Evolutionary conservation across 2,329 filamentous ascomycete genomes (phyloP).

Genomic region (Colletotrichum godetiae): DNA sequence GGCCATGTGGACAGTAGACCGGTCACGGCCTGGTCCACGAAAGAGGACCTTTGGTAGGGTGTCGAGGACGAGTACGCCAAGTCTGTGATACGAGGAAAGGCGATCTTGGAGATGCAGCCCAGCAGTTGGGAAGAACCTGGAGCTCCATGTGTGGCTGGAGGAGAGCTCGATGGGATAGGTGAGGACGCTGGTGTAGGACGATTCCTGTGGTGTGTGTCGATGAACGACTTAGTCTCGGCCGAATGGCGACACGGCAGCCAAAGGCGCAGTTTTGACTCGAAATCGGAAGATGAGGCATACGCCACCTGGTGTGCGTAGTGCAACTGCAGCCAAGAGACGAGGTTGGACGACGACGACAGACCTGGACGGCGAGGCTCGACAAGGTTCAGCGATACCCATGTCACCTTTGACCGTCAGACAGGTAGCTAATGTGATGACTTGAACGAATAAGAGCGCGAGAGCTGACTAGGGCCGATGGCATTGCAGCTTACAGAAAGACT

Average conservation of each 20-base stretch:
- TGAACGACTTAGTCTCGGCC: neutral
- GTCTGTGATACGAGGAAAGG: conserved; percentile 35
- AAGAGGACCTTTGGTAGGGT: neutral
- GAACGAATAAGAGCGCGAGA: conserved; percentile 9
- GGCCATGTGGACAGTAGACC: conserved; percentile 21
- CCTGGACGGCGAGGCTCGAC: neutral
- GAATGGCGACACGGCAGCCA: neutral
- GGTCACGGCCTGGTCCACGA: conserved; percentile 3
- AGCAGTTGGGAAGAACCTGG: conserved; percentile 11
- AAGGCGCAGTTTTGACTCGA: neutral
- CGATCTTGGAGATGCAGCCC: conserved; percentile 23
- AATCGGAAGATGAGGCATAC: neutral
- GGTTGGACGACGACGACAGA: conserved; percentile 20
- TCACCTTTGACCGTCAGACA: conserved; percentile 15
- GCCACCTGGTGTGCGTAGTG: conserved; percentile 16
- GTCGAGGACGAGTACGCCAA: conserved; percentile 23
- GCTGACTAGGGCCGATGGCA: conserved; percentile 7
- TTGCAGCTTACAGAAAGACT: conserved; percentile 10
- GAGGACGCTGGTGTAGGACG: neutral
- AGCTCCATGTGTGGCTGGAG: conserved; percentile 5
- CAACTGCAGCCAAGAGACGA: conserved; percentile 22
- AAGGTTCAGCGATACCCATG: conserved; percentile 23
- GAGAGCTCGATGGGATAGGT: neutral
- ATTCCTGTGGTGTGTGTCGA: conserved; percentile 18
- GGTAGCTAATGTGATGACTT: conserved; percentile 17